phyloP scores from a whole-genome alignment of 176 grass and related monocot species.

The Carex parvula region DNA sequence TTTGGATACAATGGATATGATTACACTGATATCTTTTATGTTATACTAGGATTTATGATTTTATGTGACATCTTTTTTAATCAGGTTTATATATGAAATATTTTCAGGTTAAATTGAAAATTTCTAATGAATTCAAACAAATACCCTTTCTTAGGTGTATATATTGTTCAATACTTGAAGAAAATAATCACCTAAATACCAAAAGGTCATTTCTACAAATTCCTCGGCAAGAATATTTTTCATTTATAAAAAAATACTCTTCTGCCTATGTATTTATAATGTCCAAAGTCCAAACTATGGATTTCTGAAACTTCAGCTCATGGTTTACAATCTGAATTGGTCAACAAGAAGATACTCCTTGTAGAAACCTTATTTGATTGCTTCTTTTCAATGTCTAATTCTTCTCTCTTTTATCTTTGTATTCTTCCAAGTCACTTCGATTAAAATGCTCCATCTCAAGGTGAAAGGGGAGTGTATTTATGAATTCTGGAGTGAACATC shows the following conservation, averaged over 20 bases:
- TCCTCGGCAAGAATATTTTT: background rate
- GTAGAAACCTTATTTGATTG: background rate
- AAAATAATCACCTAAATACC: background rate
- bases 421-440: background rate
- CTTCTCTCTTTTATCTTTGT: background rate
- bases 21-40: too few species aligned
- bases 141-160: background rate
- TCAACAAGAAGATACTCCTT: background rate
- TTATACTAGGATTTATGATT: background rate
- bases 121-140: background rate
- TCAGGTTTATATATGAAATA: slow-evolving; percentile 5
- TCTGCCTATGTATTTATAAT: background rate
- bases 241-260: background rate
- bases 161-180: background rate
- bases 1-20: background rate
- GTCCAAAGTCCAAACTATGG: background rate
- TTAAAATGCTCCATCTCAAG: background rate
- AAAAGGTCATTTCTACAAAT: too few species aligned
- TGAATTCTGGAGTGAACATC: background rate
- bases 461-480: background rate
- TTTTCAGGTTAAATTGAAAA: background rate
- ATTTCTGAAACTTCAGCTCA: slow-evolving; percentile 1
- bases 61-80: background rate
- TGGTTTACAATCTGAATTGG: background rate
- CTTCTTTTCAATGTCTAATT: background rate